Base-by-base conservation (phyloP, 306 rosid species). In the Styphnolobium japonicum region DNA sequence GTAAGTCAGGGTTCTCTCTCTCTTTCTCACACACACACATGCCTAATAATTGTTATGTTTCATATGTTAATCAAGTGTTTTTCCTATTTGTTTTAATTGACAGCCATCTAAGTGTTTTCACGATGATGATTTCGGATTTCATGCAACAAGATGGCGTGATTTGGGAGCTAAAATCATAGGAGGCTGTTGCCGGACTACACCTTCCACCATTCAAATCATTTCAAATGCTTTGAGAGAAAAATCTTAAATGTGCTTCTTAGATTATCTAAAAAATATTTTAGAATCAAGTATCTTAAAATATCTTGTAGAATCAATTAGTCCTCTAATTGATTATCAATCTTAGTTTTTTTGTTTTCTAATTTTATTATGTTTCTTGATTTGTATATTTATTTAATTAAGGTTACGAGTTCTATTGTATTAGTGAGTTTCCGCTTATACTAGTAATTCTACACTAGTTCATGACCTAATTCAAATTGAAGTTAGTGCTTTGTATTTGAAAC, bases 171-270 rank as follows among this genome's bases (percentile, higher is more conserved):
- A 73, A 70, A 87, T 94, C 61, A 84, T 94, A 3, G 98, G 98
- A 60, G 97, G 98, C 36, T 92, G 98, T 77, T 94, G 98, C 75
- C 81, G 97, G 48, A 94, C 98, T 22, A 92, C 97, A 19, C 98
- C 98, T 18, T 68, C 91, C 67, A 92, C 96, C 69, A 80, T 86
- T 67, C 84, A 72, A 81, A 73, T 80, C 62, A 88, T 90, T 69
- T 87, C 96, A 37, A 86, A 75, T 80, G 92, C 86, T 80, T 67
- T 92, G 61, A 86, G 83, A 67, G 70, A 67, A 39, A 72, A 61
- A 5, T 34, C 81, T 29, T 80, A 46, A 34, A 12, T 31, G 7
- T 22, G 34, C n/a, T n/a, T n/a, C n/a, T n/a, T n/a, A n/a, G n/a
- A n/a, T n/a, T n/a, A n/a, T n/a, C n/a, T n/a, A n/a, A n/a, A n/a